Conservation (phyloP, 2,329 filamentous ascomycete species). For the Chalara sp. region DNA sequence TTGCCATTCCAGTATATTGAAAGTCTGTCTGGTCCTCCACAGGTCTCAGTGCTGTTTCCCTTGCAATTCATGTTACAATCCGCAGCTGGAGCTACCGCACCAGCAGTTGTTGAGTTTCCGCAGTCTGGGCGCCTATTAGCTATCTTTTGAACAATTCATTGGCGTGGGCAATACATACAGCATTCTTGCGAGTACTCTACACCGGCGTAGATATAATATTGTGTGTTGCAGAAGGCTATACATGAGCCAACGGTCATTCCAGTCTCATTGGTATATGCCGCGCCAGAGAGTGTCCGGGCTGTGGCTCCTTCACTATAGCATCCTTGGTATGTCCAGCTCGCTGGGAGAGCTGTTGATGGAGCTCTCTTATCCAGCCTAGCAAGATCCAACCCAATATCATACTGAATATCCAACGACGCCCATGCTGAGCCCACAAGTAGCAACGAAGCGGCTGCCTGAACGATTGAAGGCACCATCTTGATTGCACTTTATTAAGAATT, state of each 20-base stretch:
- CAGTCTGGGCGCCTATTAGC: background rate
- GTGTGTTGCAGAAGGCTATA: slow-evolving; percentile 18
- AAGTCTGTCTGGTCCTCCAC: slow-evolving; percentile 42
- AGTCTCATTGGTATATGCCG: slow-evolving; percentile 11
- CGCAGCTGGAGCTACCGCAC: slow-evolving; percentile 6
- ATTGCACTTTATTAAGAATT: too few species aligned
- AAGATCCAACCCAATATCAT: too few species aligned
- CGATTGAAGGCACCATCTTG: too few species aligned
- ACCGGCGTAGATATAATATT: slow-evolving; percentile 26
- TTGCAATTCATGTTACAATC: slow-evolving; percentile 46
- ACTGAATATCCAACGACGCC: too few species aligned
- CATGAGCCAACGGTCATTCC: slow-evolving; percentile 26
- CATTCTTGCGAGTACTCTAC: slow-evolving; percentile 29
- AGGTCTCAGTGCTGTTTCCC: slow-evolving; percentile 42
- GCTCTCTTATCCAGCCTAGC: too few species aligned
- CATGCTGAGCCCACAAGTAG: too few species aligned
- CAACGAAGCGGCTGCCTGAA: too few species aligned
- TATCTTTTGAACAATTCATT: background rate
- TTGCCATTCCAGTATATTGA: slow-evolving; percentile 14
- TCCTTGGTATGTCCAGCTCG: slow-evolving; percentile 18
- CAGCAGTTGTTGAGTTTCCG: slow-evolving; percentile 12
- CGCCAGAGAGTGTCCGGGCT: slow-evolving; percentile 12
- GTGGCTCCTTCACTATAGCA: slow-evolving; percentile 22
- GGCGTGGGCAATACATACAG: background rate
- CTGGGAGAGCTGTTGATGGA: slow-evolving; percentile 2